phyloP scores from a whole-genome alignment of 768 basidiomycete genomes.

The Cystobasidium onofrii region DNA sequence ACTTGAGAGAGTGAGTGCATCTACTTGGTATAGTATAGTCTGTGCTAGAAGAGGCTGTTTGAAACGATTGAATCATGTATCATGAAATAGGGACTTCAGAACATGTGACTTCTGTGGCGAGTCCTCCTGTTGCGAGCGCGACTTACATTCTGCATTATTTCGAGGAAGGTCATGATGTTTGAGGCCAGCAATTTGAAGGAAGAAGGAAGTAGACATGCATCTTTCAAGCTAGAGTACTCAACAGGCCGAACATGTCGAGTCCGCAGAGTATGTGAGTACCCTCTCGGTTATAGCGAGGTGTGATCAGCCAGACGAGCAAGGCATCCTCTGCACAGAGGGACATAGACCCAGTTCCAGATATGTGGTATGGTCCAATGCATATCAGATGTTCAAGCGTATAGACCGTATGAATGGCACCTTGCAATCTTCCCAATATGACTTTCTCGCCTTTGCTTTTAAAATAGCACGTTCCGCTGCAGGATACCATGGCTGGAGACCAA shows the following conservation, averaged over 20 bases:
- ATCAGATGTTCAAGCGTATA: no score
- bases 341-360: no score
- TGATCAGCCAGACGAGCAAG: no score
- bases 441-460: not conserved
- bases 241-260: no score
- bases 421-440: no score
- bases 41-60: not conserved
- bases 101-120: not conserved
- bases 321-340: no score
- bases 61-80: not conserved
- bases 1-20: not conserved
- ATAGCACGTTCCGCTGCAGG: not conserved
- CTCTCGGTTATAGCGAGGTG: no score
- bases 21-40: not conserved
- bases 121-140: not conserved
- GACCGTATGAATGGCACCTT: no score
- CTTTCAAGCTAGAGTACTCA: no score
- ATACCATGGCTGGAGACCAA: not conserved
- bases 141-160: slow-evolving; percentile 7
- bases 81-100: not conserved
- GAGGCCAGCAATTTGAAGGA: not conserved
- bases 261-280: no score
- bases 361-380: no score
- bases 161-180: not conserved
- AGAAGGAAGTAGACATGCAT: not conserved